Evolutionary conservation across 495 filamentous ascomycete genomes (phyloP).

Genomic region (Penicillium paradoxum): DNA sequence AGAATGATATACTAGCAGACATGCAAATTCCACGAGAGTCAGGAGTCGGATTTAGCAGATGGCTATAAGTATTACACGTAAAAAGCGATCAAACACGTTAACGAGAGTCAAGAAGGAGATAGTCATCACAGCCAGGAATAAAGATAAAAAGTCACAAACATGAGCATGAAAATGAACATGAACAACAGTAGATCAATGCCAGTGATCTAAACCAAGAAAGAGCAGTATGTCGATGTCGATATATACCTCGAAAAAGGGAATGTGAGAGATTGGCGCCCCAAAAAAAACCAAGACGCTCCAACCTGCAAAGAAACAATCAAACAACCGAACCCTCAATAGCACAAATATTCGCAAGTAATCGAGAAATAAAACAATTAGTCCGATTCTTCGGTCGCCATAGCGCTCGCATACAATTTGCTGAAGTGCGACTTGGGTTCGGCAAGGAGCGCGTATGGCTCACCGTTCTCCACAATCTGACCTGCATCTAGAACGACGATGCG

Average conservation of each 20-base stretch:
- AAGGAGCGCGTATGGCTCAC: constrained; percentile 35
- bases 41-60: too few relatives aligned
- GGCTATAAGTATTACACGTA: too few relatives aligned
- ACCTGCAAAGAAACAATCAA: constrained; percentile 16
- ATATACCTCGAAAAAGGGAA: constrained; percentile 19
- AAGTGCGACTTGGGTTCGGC: constrained; percentile 29
- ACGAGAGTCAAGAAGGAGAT: constrained; percentile 19
- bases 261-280: constrained; percentile 5
- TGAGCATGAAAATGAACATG: background rate
- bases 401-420: constrained; percentile 28
- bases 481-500: constrained; percentile 43
- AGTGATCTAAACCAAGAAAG: constrained; percentile 8
- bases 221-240: constrained; percentile 21
- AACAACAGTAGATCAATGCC: constrained; percentile 13
- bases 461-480: constrained; percentile 44
- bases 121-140: background rate
- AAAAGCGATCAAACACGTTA: too few relatives aligned
- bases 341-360: background rate
- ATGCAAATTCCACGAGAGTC: too few relatives aligned
- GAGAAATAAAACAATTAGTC: constrained; percentile 9
- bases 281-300: constrained; percentile 9
- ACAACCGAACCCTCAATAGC: background rate
- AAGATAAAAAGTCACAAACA: background rate
- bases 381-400: constrained; percentile 19
- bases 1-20: too few relatives aligned